Percentiles rank a stretch among this genome's conserved stretches.
phyloP scores from a whole-genome alignment of 108 stramenopile genomes.

The Stephanodiscus minutulus region DNA sequence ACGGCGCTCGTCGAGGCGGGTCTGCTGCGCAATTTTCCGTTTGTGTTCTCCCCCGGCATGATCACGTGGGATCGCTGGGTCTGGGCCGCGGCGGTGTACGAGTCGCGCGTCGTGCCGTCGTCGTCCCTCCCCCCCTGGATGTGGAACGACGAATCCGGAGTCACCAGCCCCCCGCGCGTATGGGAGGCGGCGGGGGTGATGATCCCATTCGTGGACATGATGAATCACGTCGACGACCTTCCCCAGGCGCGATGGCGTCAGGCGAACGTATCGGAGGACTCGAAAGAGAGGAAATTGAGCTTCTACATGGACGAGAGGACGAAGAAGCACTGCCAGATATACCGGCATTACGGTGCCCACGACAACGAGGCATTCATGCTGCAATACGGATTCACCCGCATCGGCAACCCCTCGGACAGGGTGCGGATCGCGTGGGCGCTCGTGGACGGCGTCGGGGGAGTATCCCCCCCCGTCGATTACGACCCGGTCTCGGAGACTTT shows the following conservation, averaged over 20 bases:
- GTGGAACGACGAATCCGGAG: slow-evolving; percentile 1
- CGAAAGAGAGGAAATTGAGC: slow-evolving; percentile 26
- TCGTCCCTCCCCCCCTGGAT: slow-evolving; percentile 53
- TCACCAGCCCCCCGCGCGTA: slow-evolving; percentile 49
- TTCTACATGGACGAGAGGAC: slow-evolving; percentile 57
- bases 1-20: slow-evolving; percentile 79
- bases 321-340: slow-evolving; percentile 80
- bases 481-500: slow-evolving; percentile 35
- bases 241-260: slow-evolving; percentile 69
- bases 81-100: slow-evolving; percentile 81
- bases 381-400: slow-evolving; percentile 80
- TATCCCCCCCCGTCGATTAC: slow-evolving; percentile 59
- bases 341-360: slow-evolving; percentile 64
- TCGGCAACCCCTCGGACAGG: slow-evolving; percentile 67
- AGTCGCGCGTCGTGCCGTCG: slow-evolving; percentile 69
- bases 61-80: slow-evolving; percentile 92
- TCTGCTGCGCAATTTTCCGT: slow-evolving; percentile 65
- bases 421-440: slow-evolving; percentile 81
- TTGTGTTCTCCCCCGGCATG: slow-evolving; percentile 70
- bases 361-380: slow-evolving; percentile 74
- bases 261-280: slow-evolving; percentile 26
- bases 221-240: slow-evolving; percentile 81
- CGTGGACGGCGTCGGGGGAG: slow-evolving; percentile 74
- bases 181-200: slow-evolving; percentile 84
- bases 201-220: slow-evolving; percentile 87